Percentiles rank a stretch among this genome's conserved stretches.
phyloP scores from a whole-genome alignment of 202 grass and related monocot genomes.

The Zizania palustris region DNA sequence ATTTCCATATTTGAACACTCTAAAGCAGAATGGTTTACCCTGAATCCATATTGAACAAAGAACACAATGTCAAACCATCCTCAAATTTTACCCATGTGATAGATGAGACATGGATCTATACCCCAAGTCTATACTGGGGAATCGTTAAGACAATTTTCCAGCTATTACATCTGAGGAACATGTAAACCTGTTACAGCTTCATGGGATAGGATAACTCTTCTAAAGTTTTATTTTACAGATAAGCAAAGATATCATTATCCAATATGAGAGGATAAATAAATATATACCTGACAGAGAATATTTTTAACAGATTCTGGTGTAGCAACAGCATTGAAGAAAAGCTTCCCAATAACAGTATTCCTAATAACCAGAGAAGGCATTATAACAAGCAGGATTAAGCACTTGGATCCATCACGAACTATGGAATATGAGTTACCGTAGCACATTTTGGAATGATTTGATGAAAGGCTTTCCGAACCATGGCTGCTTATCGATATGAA shows the following conservation, averaged over 20 bases:
- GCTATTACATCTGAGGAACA: neutral
- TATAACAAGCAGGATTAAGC: slow-evolving; percentile 10
- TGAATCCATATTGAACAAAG: neutral
- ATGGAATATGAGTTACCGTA: slow-evolving; percentile 57
- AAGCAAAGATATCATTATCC: neutral
- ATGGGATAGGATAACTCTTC: neutral
- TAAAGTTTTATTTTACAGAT: neutral
- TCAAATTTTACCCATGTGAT: neutral
- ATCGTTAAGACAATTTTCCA: slow-evolving; percentile 1
- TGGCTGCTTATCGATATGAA: slow-evolving; percentile 95
- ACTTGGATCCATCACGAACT: neutral
- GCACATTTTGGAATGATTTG: slow-evolving; percentile 82
- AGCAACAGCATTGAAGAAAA: slow-evolving; percentile 89
- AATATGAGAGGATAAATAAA: slow-evolving; percentile 8
- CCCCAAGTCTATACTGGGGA: neutral
- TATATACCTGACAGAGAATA: slow-evolving; percentile 87
- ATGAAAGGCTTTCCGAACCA: slow-evolving; percentile 96
- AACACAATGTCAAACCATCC: neutral
- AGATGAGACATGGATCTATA: neutral
- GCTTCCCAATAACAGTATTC: slow-evolving; percentile 80
- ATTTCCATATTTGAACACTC: neutral
- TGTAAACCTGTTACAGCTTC: neutral
- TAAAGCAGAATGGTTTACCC: neutral
- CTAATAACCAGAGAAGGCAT: slow-evolving; percentile 53
- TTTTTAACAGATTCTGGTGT: slow-evolving; percentile 90